phyloP scores from a whole-genome alignment of 2,329 filamentous ascomycete species.

The Chalaropsis ovoidea region DNA sequence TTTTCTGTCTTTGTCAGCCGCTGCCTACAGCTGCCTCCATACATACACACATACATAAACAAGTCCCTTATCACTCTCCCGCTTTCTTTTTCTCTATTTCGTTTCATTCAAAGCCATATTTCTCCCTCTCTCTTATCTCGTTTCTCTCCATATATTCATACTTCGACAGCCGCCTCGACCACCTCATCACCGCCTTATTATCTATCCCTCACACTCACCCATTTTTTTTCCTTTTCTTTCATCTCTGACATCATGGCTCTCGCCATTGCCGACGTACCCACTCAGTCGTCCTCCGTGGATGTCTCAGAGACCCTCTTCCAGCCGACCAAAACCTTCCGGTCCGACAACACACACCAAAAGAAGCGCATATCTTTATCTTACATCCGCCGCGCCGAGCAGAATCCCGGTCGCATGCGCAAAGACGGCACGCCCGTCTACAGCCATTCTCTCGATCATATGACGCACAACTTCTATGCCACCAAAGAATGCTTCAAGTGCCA shows the following conservation, averaged over 20 bases:
- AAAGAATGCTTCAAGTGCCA: not conserved
- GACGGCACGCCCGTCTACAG: constrained; percentile 18
- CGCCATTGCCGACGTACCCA: not conserved
- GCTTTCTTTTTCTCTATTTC: not conserved
- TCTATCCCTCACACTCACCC: not conserved
- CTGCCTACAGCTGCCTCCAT: not conserved
- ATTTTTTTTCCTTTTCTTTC: not conserved
- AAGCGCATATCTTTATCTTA: constrained; percentile 19
- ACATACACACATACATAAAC: constrained; percentile 1
- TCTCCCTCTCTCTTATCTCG: not conserved
- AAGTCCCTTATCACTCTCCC: not conserved
- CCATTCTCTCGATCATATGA: not conserved
- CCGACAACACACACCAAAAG: not conserved
- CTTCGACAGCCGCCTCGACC: not conserved
- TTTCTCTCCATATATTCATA: not conserved
- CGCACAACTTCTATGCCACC: not conserved
- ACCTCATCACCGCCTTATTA: not conserved
- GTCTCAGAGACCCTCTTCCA: constrained; percentile 7
- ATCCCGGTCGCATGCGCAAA: constrained; percentile 18
- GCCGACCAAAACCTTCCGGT: constrained; percentile 3
- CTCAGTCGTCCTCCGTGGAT: not conserved
- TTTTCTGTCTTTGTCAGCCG: constrained; percentile 6
- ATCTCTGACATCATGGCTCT: constrained; percentile 10
- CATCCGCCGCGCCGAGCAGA: constrained; percentile 12
- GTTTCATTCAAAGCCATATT: not conserved